Base-by-base conservation (phyloP, 257 asterid species). In the Rubia yunnanensis region DNA sequence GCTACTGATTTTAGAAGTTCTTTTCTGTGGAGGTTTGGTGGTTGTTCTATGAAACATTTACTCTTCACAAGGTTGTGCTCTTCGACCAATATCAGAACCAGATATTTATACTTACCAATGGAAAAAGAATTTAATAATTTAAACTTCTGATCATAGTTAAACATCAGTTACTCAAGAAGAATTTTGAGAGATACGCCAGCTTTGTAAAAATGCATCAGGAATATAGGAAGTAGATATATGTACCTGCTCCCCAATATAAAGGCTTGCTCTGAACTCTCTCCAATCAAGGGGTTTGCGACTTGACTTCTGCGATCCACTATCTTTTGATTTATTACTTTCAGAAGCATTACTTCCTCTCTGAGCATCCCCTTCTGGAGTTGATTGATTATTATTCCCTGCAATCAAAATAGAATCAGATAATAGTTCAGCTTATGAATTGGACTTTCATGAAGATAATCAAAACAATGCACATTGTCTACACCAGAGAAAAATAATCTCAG, bases 261-360 rank as follows among this genome's bases (percentile, higher is more conserved):
- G 83, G 65, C 71, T 60, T 23, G 95, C 89, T 67, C 85, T 75
- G 63, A 80, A 80, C 62, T 80, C 85, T 72, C 85, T 77, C 85
- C 85, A 92, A 74, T 86, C 94, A 67, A 70, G 79, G 53, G 94
- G 89, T 69, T 89, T 86, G 60, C 26, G 77, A 35, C 74, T 81
- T 55, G 87, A 48, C 61, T 81, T 82, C 63, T 73, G 83, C 20
- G 86, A 70, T 69, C 82, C 73, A 62, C 76, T 44, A 60, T 84
- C 81, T 46, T 82, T 79, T 28, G 88, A 76, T 75, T 73, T 74
- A 71, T 84, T 77, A 63, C 67, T 79, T 73, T 73, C 85, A 49
- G 90, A 62, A 60, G 86, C 76, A 70, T 77, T 78, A 65, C 67
- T 78, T 72, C 86, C 89, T 76, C 82, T 84, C 39, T 73, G 77